Evolutionary conservation across 2,329 filamentous ascomycete genomes (phyloP).

Genomic region (Penicillium hesseltinei): DNA sequence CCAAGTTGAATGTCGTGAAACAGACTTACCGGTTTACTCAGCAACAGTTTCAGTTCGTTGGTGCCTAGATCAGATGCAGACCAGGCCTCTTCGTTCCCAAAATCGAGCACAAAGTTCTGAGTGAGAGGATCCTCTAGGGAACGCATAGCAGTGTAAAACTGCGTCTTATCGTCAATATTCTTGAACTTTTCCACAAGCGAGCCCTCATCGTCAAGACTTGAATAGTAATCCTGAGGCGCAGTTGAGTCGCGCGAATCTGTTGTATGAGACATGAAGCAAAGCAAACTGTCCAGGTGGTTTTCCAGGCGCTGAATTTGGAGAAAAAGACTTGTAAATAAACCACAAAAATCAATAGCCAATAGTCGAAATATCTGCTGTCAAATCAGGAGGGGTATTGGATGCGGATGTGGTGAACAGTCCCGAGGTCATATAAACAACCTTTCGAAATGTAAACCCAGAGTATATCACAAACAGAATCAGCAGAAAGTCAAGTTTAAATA

Average conservation of each 20-base stretch:
- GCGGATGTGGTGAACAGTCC: background rate
- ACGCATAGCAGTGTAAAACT: slow-evolving; percentile 32
- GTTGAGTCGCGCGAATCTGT: slow-evolving; percentile 8
- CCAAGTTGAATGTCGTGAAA: too few relatives aligned
- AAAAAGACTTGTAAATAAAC: background rate
- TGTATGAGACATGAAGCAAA: slow-evolving; percentile 13
- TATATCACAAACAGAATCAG: background rate
- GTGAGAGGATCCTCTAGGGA: slow-evolving; percentile 32
- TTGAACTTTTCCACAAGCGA: slow-evolving; percentile 30
- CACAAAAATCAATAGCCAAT: background rate
- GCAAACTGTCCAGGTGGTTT: background rate
- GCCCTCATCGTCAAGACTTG: slow-evolving; percentile 23
- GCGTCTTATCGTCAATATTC: slow-evolving; percentile 38
- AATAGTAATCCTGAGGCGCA: slow-evolving; percentile 34
- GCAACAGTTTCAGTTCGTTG: slow-evolving; percentile 34
- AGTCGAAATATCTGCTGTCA: background rate
- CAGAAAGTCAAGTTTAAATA: background rate
- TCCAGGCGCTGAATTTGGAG: background rate
- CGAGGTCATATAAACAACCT: background rate
- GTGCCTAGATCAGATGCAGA: slow-evolving; percentile 39
- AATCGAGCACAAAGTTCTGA: slow-evolving; percentile 45
- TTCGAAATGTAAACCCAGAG: background rate
- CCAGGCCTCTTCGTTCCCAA: slow-evolving; percentile 44
- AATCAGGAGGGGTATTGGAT: background rate
- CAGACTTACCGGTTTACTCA: slow-evolving; percentile 33